Base-by-base conservation (phyloP, 2,329 filamentous ascomycete species). In the Paecilomyces sp. region DNA sequence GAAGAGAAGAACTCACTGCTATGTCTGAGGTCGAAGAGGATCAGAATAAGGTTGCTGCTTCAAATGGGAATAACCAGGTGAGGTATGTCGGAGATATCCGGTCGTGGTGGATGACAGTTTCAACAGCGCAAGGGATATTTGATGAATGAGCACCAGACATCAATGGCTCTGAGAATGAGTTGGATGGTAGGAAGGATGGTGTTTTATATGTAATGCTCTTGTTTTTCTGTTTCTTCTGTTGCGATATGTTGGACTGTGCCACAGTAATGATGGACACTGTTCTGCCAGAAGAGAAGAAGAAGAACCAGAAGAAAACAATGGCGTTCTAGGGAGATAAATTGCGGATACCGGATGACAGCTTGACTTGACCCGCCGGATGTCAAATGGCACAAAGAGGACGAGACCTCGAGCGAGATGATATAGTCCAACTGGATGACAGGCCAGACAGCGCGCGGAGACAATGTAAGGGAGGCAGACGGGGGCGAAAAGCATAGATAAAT, bases 401-500 rank as follows among this genome's bases (percentile, higher is more conserved):
- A 18, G n/a, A n/a, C 41, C 36, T 18, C n/a, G 36, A 18, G 15
- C 13, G 24, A 9, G 33, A 36, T 25, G 22, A 30, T 50, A 28
- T 51, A 59, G 47, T n/a, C 25, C 3, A 55, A 28, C 34, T 34
- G 34, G 57, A 52, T 33, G 28, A 33, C 33, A 55, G 47, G 15
- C 56, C 56, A 52, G 55, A 53, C 12, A 22, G 25, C 12, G 54
- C 54, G 24, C 58, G 57, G 33, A 53, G 55, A 60, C 57, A 57
- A 58, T 33, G 57, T 30, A 58, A 64, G 57, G 25, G 56, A 59
- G 57, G 54, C 53, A 62, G 56, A 55, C 55, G 62, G 60, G 65
- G 64, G 63, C 62, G 58, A 63, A 64, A 63, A 65, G 66, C 63
- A 67, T 66, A 62, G 65, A 65, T 68, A 67, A 68, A 67, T 67